These are phyloP conservation scores for Pythium phragmiticola DNA, from an alignment of 352 stramenopile genomes.

Conservation along the genomic window DNA sequence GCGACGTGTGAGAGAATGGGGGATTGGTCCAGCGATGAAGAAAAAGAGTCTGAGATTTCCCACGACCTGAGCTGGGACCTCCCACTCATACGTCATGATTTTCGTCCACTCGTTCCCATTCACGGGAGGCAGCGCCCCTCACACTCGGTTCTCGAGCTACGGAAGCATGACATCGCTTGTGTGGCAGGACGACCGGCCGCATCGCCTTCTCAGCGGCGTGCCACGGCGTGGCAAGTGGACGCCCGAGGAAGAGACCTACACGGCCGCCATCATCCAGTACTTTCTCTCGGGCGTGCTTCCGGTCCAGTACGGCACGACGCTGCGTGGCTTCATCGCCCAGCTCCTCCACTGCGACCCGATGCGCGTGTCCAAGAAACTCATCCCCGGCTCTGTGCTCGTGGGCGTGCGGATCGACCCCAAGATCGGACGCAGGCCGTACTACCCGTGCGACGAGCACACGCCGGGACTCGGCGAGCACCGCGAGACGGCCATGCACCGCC, in stretches of 20 bases:
- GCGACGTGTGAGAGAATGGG: neutral
- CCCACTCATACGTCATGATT: no score
- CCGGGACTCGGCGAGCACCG: conserved; percentile 39
- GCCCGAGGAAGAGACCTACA: conserved; percentile 59
- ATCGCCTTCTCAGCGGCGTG: conserved; percentile 18
- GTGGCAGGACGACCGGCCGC: no score
- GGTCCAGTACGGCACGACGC: conserved; percentile 70
- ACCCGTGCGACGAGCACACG: conserved; percentile 52
- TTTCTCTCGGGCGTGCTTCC: conserved; percentile 61
- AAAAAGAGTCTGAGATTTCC: conserved; percentile 3
- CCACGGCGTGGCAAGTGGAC: conserved; percentile 70
- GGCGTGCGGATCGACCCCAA: conserved; percentile 74
- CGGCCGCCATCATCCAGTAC: conserved; percentile 63
- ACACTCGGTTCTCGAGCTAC: no score
- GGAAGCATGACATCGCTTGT: neutral
- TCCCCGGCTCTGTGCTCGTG: conserved; percentile 57
- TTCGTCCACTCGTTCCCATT: no score
- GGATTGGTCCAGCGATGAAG: neutral
- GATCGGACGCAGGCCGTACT: conserved; percentile 69
- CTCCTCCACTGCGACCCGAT: conserved; percentile 75
- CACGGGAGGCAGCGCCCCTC: no score
- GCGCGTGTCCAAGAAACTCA: conserved; percentile 81
- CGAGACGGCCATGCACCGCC: conserved; percentile 36
- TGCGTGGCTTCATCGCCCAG: conserved; percentile 67
- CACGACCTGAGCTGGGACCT: no score